Percentiles rank a stretch among this genome's conserved stretches.
These are phyloP conservation scores for Goffeauzyma gilvescens DNA, from an alignment of 768 basidiomycete genomes.

Conservation along the genomic window DNA sequence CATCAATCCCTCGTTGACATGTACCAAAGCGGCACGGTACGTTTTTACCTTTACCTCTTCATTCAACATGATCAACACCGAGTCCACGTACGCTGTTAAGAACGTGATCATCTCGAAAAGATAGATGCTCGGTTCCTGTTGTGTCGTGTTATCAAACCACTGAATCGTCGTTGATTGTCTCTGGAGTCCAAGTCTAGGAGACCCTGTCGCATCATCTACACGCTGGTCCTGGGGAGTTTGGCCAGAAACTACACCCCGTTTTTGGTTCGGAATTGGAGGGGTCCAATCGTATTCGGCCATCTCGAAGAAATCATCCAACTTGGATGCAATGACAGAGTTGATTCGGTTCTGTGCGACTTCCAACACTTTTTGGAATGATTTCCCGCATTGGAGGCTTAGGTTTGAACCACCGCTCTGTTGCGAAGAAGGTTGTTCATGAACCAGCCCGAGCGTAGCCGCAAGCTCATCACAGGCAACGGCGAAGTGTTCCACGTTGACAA, in stretches of 20 bases:
- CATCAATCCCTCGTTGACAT: constrained; percentile 74
- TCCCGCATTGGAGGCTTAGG: constrained; percentile 42
- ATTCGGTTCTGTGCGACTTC: constrained; percentile 55
- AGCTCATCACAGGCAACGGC: constrained; percentile 66
- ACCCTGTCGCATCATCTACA: neutral
- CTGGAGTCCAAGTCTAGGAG: neutral
- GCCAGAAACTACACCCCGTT: neutral
- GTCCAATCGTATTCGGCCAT: constrained; percentile 85
- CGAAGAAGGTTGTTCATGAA: neutral
- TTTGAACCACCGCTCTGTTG: too few species aligned
- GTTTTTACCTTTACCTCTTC: constrained; percentile 73
- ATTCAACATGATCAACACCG: constrained; percentile 49
- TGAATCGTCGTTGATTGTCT: constrained; percentile 5
- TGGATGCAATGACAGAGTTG: constrained; percentile 62
- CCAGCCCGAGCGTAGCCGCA: too few species aligned
- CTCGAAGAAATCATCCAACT: constrained; percentile 89
- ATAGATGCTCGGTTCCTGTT: constrained; percentile 74
- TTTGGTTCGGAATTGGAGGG: too few species aligned
- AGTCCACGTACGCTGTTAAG: constrained; percentile 84
- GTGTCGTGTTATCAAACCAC: constrained; percentile 28
- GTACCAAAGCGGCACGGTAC: constrained; percentile 68
- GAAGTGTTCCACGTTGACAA: constrained; percentile 83
- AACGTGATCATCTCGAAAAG: constrained; percentile 88
- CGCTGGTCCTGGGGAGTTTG: neutral
- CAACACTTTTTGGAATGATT: constrained; percentile 52